Percentiles rank a stretch among this genome's conserved stretches.
Conservation (phyloP, 495 filamentous ascomycete species). For the Aspergillus egyptiacus region DNA sequence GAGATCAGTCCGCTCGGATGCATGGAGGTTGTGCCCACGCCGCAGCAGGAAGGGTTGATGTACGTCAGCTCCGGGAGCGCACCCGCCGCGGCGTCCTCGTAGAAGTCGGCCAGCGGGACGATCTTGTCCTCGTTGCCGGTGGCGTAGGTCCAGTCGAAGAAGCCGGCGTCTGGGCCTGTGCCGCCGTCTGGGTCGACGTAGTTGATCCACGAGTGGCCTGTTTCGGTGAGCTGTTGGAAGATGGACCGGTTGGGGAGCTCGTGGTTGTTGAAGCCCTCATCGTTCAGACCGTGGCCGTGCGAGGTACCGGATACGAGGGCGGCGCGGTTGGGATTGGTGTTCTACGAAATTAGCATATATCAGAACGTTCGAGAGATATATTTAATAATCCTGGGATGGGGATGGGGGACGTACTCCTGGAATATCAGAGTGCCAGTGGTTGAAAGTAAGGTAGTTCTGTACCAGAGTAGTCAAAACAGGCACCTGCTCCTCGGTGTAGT, state of each 20-base stretch:
- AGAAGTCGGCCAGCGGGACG: constrained; percentile 30
- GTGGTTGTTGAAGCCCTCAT: constrained; percentile 31
- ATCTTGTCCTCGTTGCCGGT: constrained; percentile 30
- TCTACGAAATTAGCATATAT: constrained; percentile 17
- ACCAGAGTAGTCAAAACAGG: constrained; percentile 42
- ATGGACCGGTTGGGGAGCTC: constrained; percentile 39
- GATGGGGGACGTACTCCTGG: constrained; percentile 36
- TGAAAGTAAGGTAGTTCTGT: constrained; percentile 48
- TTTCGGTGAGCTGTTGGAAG: constrained; percentile 44
- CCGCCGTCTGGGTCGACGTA: constrained; percentile 41
- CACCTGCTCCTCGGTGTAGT: constrained; percentile 45
- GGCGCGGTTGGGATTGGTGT: constrained; percentile 45
- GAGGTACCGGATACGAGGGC: constrained; percentile 44
- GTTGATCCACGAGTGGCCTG: constrained; percentile 44
- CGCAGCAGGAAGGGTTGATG: constrained; percentile 49
- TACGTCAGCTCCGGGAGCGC: constrained; percentile 43
- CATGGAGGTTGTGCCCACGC: constrained; percentile 39
- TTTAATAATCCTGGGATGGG: not conserved
- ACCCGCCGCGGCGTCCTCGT: constrained; percentile 33
- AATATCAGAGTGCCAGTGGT: constrained; percentile 46
- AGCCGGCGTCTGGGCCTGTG: constrained; percentile 28
- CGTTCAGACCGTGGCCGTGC: constrained; percentile 43
- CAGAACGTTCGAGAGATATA: too few species aligned
- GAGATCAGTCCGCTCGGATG: constrained; percentile 43
- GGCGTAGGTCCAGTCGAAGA: constrained; percentile 40